phyloP scores from a whole-genome alignment of 805 yeast species.

The Peterozyma toletana region DNA sequence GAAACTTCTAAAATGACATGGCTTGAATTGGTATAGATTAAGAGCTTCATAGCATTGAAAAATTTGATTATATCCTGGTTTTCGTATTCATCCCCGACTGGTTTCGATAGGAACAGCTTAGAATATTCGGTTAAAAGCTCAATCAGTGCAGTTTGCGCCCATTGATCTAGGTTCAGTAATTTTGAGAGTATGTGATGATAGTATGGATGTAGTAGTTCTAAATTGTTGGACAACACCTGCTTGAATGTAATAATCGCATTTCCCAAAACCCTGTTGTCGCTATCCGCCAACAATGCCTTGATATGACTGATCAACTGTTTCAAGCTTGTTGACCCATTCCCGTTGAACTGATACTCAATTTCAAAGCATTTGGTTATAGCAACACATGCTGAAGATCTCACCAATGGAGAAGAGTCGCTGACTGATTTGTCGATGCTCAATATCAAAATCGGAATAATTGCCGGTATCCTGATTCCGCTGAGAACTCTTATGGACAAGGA shows the following conservation, averaged over 20 bases:
- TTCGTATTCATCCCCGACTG: conserved; percentile 19
- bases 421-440: conserved; percentile 64
- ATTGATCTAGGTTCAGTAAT: conserved; percentile 54
- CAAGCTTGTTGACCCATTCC: conserved; percentile 8
- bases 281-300: conserved; percentile 53
- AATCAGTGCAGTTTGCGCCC: conserved; percentile 55
- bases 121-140: conserved; percentile 64
- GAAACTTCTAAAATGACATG: conserved; percentile 57
- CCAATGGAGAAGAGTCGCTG: conserved; percentile 68
- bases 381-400: conserved; percentile 72
- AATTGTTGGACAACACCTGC: conserved; percentile 45
- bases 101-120: conserved; percentile 50
- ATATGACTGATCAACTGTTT: conserved; percentile 43
- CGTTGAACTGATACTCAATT: conserved; percentile 18
- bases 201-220: conserved; percentile 66
- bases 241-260: conserved; percentile 54
- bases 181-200: conserved; percentile 38
- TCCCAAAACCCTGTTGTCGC: conserved; percentile 60
- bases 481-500: conserved; percentile 72
- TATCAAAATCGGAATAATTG: conserved; percentile 71
- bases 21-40: conserved; percentile 46
- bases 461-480: conserved; percentile 76
- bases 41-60: conserved; percentile 33
- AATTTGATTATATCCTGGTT: conserved; percentile 46
- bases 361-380: conserved; percentile 56